A percentile compares a stretch with the other conserved stretches of the same genome.
These are phyloP conservation scores for Papiliotrema flavescens DNA, from an alignment of 1,284 basidiomycete species.

Conservation along the genomic window DNA sequence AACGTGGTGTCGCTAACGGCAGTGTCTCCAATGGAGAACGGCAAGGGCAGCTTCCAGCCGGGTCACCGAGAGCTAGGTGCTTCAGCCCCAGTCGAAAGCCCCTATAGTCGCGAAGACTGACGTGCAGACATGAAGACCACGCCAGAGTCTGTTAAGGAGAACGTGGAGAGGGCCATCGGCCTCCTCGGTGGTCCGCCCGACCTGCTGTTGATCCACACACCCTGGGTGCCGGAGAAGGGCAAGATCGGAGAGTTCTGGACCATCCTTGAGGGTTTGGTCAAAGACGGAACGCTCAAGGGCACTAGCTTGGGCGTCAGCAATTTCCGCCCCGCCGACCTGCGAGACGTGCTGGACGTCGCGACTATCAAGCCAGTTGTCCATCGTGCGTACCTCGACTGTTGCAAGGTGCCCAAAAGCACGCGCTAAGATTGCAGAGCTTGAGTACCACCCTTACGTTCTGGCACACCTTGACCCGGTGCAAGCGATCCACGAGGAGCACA, in stretches of 20 bases:
- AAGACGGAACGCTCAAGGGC: constrained; percentile 58
- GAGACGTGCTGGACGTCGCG: constrained; percentile 45
- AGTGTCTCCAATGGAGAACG: not conserved
- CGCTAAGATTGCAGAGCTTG: constrained; percentile 53
- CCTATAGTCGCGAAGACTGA: not conserved
- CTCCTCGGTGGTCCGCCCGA: constrained; percentile 20
- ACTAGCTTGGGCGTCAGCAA: constrained; percentile 44
- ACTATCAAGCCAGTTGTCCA: constrained; percentile 67
- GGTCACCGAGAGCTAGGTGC: no score
- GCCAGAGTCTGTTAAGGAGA: constrained; percentile 5
- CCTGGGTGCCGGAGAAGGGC: constrained; percentile 20
- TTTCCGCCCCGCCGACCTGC: constrained; percentile 37
- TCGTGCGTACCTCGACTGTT: constrained; percentile 52
- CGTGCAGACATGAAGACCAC: constrained; percentile 1
- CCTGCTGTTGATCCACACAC: constrained; percentile 32
- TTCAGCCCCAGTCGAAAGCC: no score
- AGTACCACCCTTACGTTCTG: constrained; percentile 72
- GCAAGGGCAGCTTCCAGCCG: no score
- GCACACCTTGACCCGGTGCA: constrained; percentile 59
- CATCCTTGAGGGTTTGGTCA: constrained; percentile 33
- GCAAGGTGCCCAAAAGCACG: not conserved
- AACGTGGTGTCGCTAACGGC: not conserved
- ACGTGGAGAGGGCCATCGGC: constrained; percentile 13
- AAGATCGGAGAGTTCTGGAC: constrained; percentile 25
- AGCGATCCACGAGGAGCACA: constrained; percentile 57